Evolutionary conservation across 2,329 filamentous ascomycete genomes (phyloP).

Genomic region (Myriosclerotinia duriaeana): DNA sequence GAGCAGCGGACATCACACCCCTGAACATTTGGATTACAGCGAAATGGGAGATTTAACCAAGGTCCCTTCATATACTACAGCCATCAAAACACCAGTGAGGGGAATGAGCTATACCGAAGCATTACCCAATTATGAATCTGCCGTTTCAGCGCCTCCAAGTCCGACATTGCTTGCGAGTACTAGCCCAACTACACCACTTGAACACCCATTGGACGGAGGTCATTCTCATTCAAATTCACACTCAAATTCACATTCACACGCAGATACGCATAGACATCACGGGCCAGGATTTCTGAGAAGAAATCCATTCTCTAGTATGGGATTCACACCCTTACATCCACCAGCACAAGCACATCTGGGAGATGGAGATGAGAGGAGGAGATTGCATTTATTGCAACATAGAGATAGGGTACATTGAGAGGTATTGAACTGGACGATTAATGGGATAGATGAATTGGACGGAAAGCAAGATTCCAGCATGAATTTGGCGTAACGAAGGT

Average conservation of each 20-base stretch:
- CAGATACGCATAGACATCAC: conserved; percentile 17
- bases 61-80: conserved; percentile 76
- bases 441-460: conserved; percentile 4
- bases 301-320: conserved; percentile 33
- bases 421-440: background rate
- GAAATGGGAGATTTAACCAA: conserved; percentile 67
- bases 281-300: conserved; percentile 21
- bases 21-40: conserved; percentile 55
- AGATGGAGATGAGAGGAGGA: conserved; percentile 36
- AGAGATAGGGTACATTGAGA: conserved; percentile 32
- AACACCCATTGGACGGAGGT: conserved; percentile 7
- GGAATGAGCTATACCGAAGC: conserved; percentile 50
- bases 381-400: conserved; percentile 35
- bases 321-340: conserved; percentile 37
- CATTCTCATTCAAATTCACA: background rate
- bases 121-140: conserved; percentile 68
- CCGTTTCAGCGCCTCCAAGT: conserved; percentile 51
- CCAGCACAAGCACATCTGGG: conserved; percentile 29
- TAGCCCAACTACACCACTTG: conserved; percentile 24
- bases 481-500: conserved; percentile 8
- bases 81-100: conserved; percentile 63
- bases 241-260: background rate
- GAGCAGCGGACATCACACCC: conserved; percentile 53
- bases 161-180: conserved; percentile 31
- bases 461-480: conserved; percentile 1